Percentiles rank a stretch among this genome's conserved stretches.
phyloP scores from a whole-genome alignment of 148 eudicot genomes.

The Camellia japonica region DNA sequence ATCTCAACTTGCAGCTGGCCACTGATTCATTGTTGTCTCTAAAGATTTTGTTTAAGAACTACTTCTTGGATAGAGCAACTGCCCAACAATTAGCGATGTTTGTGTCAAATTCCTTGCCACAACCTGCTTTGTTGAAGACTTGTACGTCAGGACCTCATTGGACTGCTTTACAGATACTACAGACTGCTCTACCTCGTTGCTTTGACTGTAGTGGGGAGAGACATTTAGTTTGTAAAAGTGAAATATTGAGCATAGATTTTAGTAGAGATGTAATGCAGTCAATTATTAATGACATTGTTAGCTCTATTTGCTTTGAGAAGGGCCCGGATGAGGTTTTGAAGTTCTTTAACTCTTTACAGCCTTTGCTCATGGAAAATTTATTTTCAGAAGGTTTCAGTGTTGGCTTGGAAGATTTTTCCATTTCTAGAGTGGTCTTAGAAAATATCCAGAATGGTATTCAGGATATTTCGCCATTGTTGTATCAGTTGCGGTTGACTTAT shows the following conservation, averaged over 20 bases:
- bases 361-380: slow-evolving; percentile 78
- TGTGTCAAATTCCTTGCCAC: slow-evolving; percentile 43
- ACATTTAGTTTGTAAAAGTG: slow-evolving; percentile 45
- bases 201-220: slow-evolving; percentile 68
- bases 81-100: slow-evolving; percentile 84
- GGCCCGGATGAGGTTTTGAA: slow-evolving; percentile 67
- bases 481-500: slow-evolving; percentile 45
- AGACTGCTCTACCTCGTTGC: slow-evolving; percentile 57
- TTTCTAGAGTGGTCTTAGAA: slow-evolving; percentile 38
- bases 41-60: slow-evolving; percentile 50
- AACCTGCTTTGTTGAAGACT: slow-evolving; percentile 55
- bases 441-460: slow-evolving; percentile 44
- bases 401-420: slow-evolving; percentile 58
- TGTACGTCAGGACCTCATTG: slow-evolving; percentile 49
- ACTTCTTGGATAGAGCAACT: slow-evolving; percentile 48
- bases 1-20: slow-evolving; percentile 76
- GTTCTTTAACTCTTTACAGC: slow-evolving; percentile 72
- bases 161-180: slow-evolving; percentile 75
- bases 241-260: slow-evolving; percentile 54
- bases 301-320: slow-evolving; percentile 61
- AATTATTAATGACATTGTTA: slow-evolving; percentile 55
- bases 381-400: slow-evolving; percentile 78
- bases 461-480: slow-evolving; percentile 46
- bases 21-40: slow-evolving; percentile 74
- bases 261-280: slow-evolving; percentile 56